Percentiles rank a stretch among this genome's conserved stretches.
Conservation (phyloP, 495 filamentous ascomycete species). For the Melanomma pulvis-pyrius region DNA sequence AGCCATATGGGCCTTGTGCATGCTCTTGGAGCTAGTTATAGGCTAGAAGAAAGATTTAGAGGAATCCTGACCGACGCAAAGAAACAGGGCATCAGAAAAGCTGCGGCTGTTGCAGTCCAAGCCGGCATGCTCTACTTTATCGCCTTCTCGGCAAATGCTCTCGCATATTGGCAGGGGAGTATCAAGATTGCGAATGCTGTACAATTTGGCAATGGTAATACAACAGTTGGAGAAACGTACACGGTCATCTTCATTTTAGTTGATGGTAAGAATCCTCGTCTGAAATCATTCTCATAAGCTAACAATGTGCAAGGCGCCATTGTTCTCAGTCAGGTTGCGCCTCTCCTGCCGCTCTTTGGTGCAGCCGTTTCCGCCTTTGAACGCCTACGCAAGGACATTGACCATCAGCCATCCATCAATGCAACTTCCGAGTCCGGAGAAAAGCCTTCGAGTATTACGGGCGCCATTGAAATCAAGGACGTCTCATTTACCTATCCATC, state of each 20-base stretch:
- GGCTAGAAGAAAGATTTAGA: constrained; percentile 59
- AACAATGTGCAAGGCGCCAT: constrained; percentile 51
- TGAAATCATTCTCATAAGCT: constrained; percentile 18
- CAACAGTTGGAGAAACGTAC: constrained; percentile 62
- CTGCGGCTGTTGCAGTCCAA: constrained; percentile 59
- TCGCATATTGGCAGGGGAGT: constrained; percentile 70
- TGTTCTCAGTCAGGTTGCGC: constrained; percentile 65
- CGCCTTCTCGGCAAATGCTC: constrained; percentile 63
- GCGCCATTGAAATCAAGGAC: constrained; percentile 34
- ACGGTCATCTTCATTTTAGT: constrained; percentile 69
- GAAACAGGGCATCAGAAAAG: constrained; percentile 61
- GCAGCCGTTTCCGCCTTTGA: constrained; percentile 58
- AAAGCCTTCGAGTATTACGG: constrained; percentile 46
- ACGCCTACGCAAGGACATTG: constrained; percentile 56
- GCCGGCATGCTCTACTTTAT: constrained; percentile 70
- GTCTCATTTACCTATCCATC: constrained; percentile 41
- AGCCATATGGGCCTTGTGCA: constrained; percentile 55
- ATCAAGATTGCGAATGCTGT: constrained; percentile 55
- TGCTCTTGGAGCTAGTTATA: constrained; percentile 51
- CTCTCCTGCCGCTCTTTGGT: constrained; percentile 62
- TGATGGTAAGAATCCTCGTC: constrained; percentile 53
- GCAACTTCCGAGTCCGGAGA: constrained; percentile 46
- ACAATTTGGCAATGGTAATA: constrained; percentile 38
- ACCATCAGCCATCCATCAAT: constrained; percentile 56
- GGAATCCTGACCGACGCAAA: constrained; percentile 52